phyloP scores from a whole-genome alignment of 2,329 filamentous ascomycete species.

The Pseudogymnoascus sp. region DNA sequence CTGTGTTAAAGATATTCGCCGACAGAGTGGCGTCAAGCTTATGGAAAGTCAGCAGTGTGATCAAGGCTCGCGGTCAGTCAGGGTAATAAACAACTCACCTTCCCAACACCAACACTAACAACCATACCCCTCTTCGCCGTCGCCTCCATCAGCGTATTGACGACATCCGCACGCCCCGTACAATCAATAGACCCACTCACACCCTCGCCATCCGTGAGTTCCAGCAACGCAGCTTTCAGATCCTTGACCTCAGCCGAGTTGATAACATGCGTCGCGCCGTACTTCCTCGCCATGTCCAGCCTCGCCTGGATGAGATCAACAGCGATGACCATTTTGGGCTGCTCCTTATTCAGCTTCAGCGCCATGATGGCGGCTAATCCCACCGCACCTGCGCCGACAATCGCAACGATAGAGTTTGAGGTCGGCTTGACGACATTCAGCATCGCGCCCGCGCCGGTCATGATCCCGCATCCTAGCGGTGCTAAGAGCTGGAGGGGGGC shows the following conservation, averaged over 20 bases:
- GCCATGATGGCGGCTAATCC: constrained; percentile 36
- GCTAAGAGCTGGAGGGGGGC: constrained; percentile 29
- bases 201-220: constrained; percentile 15
- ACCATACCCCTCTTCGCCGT: constrained; percentile 18
- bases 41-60: background rate
- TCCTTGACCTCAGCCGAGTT: constrained; percentile 16
- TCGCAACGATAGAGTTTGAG: constrained; percentile 26
- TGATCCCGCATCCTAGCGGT: constrained; percentile 37
- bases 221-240: constrained; percentile 12
- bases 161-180: constrained; percentile 16
- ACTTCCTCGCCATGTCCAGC: constrained; percentile 35
- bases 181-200: constrained; percentile 18
- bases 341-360: constrained; percentile 21
- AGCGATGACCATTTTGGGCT: constrained; percentile 33
- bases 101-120: constrained; percentile 19
- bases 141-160: constrained; percentile 16
- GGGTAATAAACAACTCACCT: background rate
- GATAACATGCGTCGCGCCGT: constrained; percentile 33
- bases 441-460: constrained; percentile 38
- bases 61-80: background rate
- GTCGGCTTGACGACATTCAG: constrained; percentile 30
- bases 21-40: constrained; percentile 16
- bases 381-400: constrained; percentile 36
- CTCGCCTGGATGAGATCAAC: constrained; percentile 38
- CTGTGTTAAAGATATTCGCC: constrained; percentile 16